Evolutionary conservation across 371 early-diverging fungal species (phyloP), one percentile per base, ranked within the genome.

Genomic region (Basidiobolus meristosporus): DNA sequence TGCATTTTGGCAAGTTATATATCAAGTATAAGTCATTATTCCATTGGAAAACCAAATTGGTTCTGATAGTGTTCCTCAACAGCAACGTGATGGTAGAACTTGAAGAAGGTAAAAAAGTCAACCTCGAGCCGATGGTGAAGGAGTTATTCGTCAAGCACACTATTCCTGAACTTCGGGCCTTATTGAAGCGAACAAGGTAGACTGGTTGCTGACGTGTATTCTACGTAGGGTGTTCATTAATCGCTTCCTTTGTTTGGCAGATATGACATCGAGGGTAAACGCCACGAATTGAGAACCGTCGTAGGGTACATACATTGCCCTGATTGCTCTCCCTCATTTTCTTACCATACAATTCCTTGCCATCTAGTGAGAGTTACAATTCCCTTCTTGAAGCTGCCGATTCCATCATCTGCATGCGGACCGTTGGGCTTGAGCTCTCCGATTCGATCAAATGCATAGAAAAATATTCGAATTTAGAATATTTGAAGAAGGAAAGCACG

Each of bases 351-450:
- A 14, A 20, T n/a, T 26, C 20, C n/a, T 26, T 7, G 15, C 17
- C 1, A 31, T 23, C 32, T 42, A 86, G 87, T n/a, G 83, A 85
- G 40, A 66, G 85, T 31, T 87, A 87, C 43, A 64, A 78, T 3
- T 84, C 85, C 41, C 51, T 87, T 34, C 79, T 87, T 33, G 77
- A 77, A 9, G 83, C 88, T 0, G 83, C 88, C 0, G 85, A 87
- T 45, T 65, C 79, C 38, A 82, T 87, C 19, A 61, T 69, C 31
- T 50, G 65, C 15, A 87, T 87, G 88, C 68, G 63, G 53, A 16
- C 18, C 11, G 34, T 18, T 34, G 18, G 18, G 12, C 12, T 16
- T 16, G 18, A 16, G 12, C 14, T 34, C 3, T 34, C 14, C 12
- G 18, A 16, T 5, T 34, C 16, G 11, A 6, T 37, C 18, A 19